Conservation (phyloP, 768 basidiomycete species). For the Russula vinacea region DNA sequence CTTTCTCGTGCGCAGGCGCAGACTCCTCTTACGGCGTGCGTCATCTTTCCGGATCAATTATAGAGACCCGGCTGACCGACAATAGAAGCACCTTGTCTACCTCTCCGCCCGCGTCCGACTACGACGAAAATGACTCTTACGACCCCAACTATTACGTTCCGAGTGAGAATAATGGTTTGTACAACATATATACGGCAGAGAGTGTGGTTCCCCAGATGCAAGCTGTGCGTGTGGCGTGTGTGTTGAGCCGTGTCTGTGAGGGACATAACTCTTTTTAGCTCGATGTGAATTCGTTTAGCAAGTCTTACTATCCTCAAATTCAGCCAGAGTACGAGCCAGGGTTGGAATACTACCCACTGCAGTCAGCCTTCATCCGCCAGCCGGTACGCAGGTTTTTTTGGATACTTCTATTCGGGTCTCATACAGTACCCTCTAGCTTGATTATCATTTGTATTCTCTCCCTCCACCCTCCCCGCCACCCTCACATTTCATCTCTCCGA, state of each 20-base stretch:
- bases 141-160: slow-evolving; percentile 34
- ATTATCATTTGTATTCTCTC: slow-evolving; percentile 89
- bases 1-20: slow-evolving; percentile 30
- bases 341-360: slow-evolving; percentile 42
- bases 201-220: slow-evolving; percentile 39
- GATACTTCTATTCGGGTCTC: neutral
- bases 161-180: slow-evolving; percentile 30
- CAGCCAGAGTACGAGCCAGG: slow-evolving; percentile 38
- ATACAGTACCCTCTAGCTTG: slow-evolving; percentile 53
- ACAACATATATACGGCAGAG: slow-evolving; percentile 32
- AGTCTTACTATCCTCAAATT: slow-evolving; percentile 34
- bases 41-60: neutral
- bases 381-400: slow-evolving; percentile 49
- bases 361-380: slow-evolving; percentile 57
- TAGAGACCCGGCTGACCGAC: slow-evolving; percentile 5
- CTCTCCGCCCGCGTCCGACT: slow-evolving; percentile 30
- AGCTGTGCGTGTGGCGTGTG: slow-evolving; percentile 31
- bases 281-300: slow-evolving; percentile 29
- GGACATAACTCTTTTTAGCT: slow-evolving; percentile 28
- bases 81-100: slow-evolving; percentile 25
- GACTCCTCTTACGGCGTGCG: slow-evolving; percentile 28
- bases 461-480: slow-evolving; percentile 56
- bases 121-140: slow-evolving; percentile 36
- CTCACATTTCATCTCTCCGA: slow-evolving; percentile 84
- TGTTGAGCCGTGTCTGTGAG: slow-evolving; percentile 27